Evolutionary conservation across 495 filamentous ascomycete species (phyloP), one percentile per base, ranked within the genome.

Genomic region (Neurospora intermedia): DNA sequence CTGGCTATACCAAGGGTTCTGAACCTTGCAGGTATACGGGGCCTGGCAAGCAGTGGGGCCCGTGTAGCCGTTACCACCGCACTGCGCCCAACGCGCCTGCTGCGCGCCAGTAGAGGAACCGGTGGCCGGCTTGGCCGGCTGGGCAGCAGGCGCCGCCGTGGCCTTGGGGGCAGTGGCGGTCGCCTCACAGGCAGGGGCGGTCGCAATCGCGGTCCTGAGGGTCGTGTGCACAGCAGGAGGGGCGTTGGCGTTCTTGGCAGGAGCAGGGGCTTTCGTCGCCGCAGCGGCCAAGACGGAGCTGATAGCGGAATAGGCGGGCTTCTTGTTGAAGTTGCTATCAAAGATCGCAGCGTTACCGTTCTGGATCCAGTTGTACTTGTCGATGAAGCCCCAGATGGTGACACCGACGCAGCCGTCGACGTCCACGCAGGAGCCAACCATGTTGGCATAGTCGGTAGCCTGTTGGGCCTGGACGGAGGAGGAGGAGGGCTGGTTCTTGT

Each of bases 361-460:
- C 18, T 43, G 27, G 10, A 82, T 70, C 88, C 88, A 89, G 27
- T 81, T 84, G 80, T 89, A 88, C 80, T 87, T 86, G 76, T 91
- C 89, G 23, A 84, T 87, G 81, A 86, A 90, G 73, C 87, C 84
- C 89, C 89, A 91, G 73, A 89, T 84, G n/a, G 87, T 91, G 41
- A 91, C 79, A 3, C 89, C 90, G 42, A 91, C 82, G 76, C 90
- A 92, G 6, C 81, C 76, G 8, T 77, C 66, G 1, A 85, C 81
- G 70, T 86, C 83, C n/a, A 88, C 71, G 77, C 90, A 92, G 0
- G 88, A 87, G 41, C 80, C 82, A 15, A 88, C 85, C 41, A 88
- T 82, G 73, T 80, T 85, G 72, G 79, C 75, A 74, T 87, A 92
- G 76, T 89, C 88, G 16, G 78, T 83, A 59, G 82, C 83, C 82